Percentiles rank a stretch among this genome's conserved stretches.
phyloP scores from a whole-genome alignment of 257 asterid species.

The Penstemon davidsonii region DNA sequence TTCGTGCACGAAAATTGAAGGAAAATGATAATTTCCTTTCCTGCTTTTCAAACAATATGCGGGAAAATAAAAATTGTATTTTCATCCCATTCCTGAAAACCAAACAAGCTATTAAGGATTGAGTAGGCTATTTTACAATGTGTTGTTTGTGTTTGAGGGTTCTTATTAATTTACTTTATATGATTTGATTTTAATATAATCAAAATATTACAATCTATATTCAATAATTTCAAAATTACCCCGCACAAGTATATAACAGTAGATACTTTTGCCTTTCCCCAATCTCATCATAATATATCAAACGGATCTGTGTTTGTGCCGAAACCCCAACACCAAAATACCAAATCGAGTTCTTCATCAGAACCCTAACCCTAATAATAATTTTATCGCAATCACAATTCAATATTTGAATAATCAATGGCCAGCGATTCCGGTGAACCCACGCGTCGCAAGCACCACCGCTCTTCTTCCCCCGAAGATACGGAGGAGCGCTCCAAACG shows the following conservation, averaged over 20 bases:
- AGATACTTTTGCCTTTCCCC: background rate
- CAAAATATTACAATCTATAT: no score
- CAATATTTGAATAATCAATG: conserved; percentile 36
- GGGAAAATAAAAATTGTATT: no score
- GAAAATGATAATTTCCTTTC: no score
- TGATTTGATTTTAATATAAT: no score
- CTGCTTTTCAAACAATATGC: no score
- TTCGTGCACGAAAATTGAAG: no score
- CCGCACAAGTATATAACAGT: no score
- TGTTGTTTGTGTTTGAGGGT: no score
- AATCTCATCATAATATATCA: conserved; percentile 21
- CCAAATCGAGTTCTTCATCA: conserved; percentile 2
- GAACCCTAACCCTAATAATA: conserved; percentile 40
- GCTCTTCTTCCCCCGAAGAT: conserved; percentile 62
- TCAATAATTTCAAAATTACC: conserved; percentile 11
- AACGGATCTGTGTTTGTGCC: conserved; percentile 17
- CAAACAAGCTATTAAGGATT: no score
- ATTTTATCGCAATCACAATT: conserved; percentile 6
- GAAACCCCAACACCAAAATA: background rate
- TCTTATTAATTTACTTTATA: no score
- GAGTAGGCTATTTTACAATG: no score
- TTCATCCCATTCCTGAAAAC: no score
- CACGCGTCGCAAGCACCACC: conserved; percentile 65
- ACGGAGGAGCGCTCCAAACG: conserved; percentile 72
- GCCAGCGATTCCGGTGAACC: conserved; percentile 66